Evolutionary conservation across 306 rosid genomes (phyloP).

Genomic region (Herpetospermum pedunculosum): DNA sequence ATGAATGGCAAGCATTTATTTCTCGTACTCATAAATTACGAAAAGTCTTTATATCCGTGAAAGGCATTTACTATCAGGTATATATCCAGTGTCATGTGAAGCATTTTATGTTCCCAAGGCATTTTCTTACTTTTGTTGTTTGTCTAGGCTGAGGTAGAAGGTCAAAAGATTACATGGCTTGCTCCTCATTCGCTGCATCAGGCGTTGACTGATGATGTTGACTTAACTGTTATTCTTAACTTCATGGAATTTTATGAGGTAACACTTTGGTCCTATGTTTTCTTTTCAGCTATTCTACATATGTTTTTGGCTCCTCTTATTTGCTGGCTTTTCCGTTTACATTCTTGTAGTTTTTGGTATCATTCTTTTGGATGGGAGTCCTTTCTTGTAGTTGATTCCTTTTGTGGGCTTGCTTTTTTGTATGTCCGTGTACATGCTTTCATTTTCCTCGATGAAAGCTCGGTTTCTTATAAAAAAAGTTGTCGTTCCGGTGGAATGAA

Average conservation of each 20-base stretch:
- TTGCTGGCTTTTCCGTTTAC: too few relatives aligned
- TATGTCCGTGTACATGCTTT: too few relatives aligned
- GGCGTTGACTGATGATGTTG: slow-evolving; percentile 67
- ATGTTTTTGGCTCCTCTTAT: not conserved
- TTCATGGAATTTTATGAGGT: slow-evolving; percentile 80
- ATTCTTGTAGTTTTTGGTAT: too few relatives aligned
- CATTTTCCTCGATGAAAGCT: too few relatives aligned
- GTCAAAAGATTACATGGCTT: slow-evolving; percentile 78
- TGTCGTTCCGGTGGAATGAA: not conserved
- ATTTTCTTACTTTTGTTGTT: slow-evolving; percentile 3
- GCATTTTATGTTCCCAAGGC: too few relatives aligned
- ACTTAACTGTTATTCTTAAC: slow-evolving; percentile 54
- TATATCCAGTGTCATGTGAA: not conserved
- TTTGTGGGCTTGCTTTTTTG: too few relatives aligned
- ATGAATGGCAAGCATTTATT: slow-evolving; percentile 87
- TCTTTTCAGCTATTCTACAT: not conserved
- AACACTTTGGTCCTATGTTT: not conserved
- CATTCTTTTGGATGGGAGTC: too few relatives aligned
- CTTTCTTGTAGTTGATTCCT: too few relatives aligned
- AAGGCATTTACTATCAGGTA: slow-evolving; percentile 94
- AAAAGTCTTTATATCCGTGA: slow-evolving; percentile 72
- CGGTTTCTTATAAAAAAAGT: too few relatives aligned
- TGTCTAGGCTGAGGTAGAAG: slow-evolving; percentile 65
- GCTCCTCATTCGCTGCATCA: slow-evolving; percentile 89
- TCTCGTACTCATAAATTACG: slow-evolving; percentile 69